Evolutionary conservation across 83 land plant species (phyloP).

Genomic region (Thuja plicata): DNA sequence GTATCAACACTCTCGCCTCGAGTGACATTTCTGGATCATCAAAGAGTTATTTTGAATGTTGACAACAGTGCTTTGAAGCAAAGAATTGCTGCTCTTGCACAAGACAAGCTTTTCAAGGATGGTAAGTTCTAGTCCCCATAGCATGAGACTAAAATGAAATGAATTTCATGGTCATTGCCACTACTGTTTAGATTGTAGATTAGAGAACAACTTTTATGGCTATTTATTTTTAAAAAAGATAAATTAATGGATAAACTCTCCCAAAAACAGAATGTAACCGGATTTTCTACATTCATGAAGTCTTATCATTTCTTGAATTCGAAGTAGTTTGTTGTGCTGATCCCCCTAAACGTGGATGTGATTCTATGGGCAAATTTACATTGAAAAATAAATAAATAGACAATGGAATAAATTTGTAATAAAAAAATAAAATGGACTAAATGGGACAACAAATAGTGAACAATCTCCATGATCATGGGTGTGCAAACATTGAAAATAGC

Average conservation of each 20-base stretch:
- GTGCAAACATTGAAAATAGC: conserved; percentile 5
- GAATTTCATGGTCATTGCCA: neutral
- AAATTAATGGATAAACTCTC: neutral
- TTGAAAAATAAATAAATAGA: neutral
- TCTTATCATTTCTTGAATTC: neutral
- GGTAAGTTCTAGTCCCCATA: conserved; percentile 34
- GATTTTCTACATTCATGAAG: neutral
- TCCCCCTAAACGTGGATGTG: neutral
- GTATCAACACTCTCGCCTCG: conserved; percentile 87
- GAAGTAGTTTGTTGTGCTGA: neutral
- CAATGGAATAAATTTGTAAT: neutral
- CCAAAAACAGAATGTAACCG: neutral
- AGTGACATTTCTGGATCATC: conserved; percentile 88
- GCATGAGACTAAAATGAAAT: neutral
- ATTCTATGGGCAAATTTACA: neutral
- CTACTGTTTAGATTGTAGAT: neutral
- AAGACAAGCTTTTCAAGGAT: conserved; percentile 91
- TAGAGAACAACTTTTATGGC: neutral
- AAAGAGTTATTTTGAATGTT: conserved; percentile 74
- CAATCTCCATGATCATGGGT: neutral
- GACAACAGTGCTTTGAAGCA: conserved; percentile 91
- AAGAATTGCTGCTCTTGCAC: conserved; percentile 79
- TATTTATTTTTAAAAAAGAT: neutral
- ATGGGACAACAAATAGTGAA: neutral
- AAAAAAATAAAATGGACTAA: neutral